Evolutionary conservation across 2,329 filamentous ascomycete species (phyloP), one percentile per base, ranked within the genome.

Genomic region (Rhexocercosporidium sp.): DNA sequence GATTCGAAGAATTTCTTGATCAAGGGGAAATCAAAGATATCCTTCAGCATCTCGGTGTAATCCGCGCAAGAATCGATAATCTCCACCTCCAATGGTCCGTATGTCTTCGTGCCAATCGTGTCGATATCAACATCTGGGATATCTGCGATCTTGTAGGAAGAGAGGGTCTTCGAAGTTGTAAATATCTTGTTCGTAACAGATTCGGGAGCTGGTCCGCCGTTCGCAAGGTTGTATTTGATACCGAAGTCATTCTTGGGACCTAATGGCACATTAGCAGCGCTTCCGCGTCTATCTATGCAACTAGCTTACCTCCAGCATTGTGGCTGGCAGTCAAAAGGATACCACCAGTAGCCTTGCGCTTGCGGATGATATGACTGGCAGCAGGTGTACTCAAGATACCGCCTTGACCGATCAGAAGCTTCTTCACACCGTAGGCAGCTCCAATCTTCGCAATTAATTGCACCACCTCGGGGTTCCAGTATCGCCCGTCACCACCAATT

Each of bases 191-290:
- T 96, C 74, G 96, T 99, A 73, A 99, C 93, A 64, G 92, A 91
- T 82, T 99, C 96, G 67, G 96, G 96, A 65, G 96, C 96, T 51
- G 96, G 96, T 65, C 94, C 96, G 75, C 96, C 96, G 78, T 99
- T 98, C 80, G 93, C 86, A 67, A 99, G 86, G 86, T 99, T 99
- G 88, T 99, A 99, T 85, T 99, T 99, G 90, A 99, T 99, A 75
- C 96, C 96, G 76, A 99, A 99, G 82, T 99, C 96, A 79, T 96
- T 92, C 75, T 88, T 91, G 70, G 96, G 96, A 61, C 94, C 93
- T 97, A 74, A 9, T 12, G 56, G 31, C 9, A 34, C 34, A 49
- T 68, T 62, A 68, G 61, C 14, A 57, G n/a, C 49, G 22, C 20
- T 47, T 4, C 16, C 4, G 20, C 12, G 18, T 59, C 49, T 18